phyloP scores from a whole-genome alignment of 805 yeast genomes.

The Schizosaccharomyces octosporus region DNA sequence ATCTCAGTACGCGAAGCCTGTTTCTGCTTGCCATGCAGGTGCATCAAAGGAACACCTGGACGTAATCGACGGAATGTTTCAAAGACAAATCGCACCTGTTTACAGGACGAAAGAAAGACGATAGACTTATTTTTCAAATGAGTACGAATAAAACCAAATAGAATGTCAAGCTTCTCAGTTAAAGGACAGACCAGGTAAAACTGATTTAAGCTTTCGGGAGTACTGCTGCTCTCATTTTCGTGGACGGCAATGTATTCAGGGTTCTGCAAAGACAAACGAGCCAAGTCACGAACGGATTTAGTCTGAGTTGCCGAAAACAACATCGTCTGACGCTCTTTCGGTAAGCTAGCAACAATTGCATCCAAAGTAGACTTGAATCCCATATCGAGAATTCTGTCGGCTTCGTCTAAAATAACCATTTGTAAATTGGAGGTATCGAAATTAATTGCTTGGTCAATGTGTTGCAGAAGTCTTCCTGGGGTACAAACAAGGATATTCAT shows the following conservation, averaged over 20 bases:
- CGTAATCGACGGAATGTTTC: slow-evolving; percentile 55
- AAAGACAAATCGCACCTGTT: slow-evolving; percentile 73
- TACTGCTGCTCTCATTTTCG: slow-evolving; percentile 18
- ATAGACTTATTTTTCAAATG: slow-evolving; percentile 59
- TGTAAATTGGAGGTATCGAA: slow-evolving; percentile 53
- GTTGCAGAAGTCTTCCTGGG: slow-evolving; percentile 77
- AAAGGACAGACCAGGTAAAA: slow-evolving; percentile 48
- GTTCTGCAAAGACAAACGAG: slow-evolving; percentile 44
- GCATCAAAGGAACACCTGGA: slow-evolving; percentile 74
- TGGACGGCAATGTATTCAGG: slow-evolving; percentile 36
- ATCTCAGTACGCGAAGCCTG: slow-evolving; percentile 76
- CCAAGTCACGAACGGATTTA: slow-evolving; percentile 56
- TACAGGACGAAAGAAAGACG: slow-evolving; percentile 67
- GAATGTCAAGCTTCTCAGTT: slow-evolving; percentile 58
- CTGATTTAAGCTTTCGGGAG: slow-evolving; percentile 73
- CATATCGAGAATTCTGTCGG: slow-evolving; percentile 81
- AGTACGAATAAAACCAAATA: slow-evolving; percentile 67
- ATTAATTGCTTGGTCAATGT: slow-evolving; percentile 69
- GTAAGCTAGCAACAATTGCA: slow-evolving; percentile 51
- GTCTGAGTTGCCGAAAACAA: slow-evolving; percentile 79
- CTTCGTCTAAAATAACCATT: slow-evolving; percentile 66
- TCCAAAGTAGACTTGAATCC: slow-evolving; percentile 71
- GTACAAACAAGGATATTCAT: slow-evolving; percentile 74
- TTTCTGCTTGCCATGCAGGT: slow-evolving; percentile 71
- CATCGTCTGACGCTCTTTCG: slow-evolving; percentile 60